A percentile compares a stretch with the other conserved stretches of the same genome.
phyloP scores from a whole-genome alignment of 768 basidiomycete genomes.

The Boletus bicolor region DNA sequence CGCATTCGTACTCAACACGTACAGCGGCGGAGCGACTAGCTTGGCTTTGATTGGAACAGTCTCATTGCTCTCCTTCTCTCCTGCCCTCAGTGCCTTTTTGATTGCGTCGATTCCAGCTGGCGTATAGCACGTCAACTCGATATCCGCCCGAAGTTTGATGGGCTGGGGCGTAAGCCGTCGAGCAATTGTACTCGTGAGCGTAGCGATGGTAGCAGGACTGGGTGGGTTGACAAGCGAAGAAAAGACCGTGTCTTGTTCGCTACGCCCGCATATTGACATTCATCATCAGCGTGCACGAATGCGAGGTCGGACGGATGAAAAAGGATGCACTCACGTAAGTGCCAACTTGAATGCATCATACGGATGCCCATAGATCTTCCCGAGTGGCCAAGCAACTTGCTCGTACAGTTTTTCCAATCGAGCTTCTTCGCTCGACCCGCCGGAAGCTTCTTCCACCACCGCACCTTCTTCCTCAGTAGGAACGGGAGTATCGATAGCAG shows the following conservation, averaged over 20 bases:
- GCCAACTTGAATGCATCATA: slow-evolving; percentile 98
- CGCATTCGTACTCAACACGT: slow-evolving; percentile 92
- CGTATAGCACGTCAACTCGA: slow-evolving; percentile 95
- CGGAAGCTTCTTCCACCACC: slow-evolving; percentile 20
- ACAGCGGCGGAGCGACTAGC: slow-evolving; percentile 93
- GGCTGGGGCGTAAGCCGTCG: slow-evolving; percentile 96
- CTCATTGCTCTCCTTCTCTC: slow-evolving; percentile 84
- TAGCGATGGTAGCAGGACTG: slow-evolving; percentile 51
- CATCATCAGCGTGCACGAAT: slow-evolving; percentile 31
- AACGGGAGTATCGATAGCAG: slow-evolving; percentile 38
- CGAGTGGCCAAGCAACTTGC: slow-evolving; percentile 89
- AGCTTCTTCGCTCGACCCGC: slow-evolving; percentile 64
- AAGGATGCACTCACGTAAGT: slow-evolving; percentile 65
- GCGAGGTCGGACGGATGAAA: neutral
- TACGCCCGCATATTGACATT: slow-evolving; percentile 18
- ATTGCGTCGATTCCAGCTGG: slow-evolving; percentile 97
- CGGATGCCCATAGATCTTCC: slow-evolving; percentile 87
- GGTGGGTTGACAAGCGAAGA: slow-evolving; percentile 59
- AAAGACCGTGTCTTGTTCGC: slow-evolving; percentile 81
- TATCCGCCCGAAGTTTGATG: slow-evolving; percentile 97
- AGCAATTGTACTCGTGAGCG: slow-evolving; percentile 82
- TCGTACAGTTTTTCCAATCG: slow-evolving; percentile 86
- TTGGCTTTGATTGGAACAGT: slow-evolving; percentile 96
- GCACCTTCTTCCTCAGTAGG: slow-evolving; percentile 25
- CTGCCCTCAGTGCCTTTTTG: slow-evolving; percentile 84